phyloP scores from a whole-genome alignment of 2,329 filamentous ascomycete species.

The Endothia cerciana region DNA sequence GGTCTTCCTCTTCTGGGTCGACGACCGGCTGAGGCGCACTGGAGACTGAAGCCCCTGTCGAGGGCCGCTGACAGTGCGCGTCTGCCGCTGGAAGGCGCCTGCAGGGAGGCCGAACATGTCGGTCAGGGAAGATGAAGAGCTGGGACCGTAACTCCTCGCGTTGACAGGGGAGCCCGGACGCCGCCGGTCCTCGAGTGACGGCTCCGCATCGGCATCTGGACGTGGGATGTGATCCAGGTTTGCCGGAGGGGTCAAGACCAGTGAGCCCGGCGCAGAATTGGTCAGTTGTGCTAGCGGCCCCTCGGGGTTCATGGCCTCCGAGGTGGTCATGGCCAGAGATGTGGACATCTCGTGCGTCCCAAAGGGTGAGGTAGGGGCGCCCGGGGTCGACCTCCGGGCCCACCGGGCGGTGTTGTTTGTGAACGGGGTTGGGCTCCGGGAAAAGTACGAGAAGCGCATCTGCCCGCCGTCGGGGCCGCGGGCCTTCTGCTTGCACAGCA shows the following conservation, averaged over 20 bases:
- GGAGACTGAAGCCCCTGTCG: slow-evolving; percentile 58
- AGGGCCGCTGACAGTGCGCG: slow-evolving; percentile 51
- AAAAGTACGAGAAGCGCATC: slow-evolving; percentile 47
- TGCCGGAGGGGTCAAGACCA: slow-evolving; percentile 28
- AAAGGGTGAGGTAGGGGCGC: slow-evolving; percentile 54
- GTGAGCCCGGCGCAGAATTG: slow-evolving; percentile 43
- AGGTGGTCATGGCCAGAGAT: slow-evolving; percentile 65
- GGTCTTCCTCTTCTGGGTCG: slow-evolving; percentile 59
- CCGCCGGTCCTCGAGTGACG: slow-evolving; percentile 38
- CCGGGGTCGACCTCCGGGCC: slow-evolving; percentile 53
- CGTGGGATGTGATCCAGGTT: slow-evolving; percentile 28
- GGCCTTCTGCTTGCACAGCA: slow-evolving; percentile 63
- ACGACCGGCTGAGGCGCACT: slow-evolving; percentile 56
- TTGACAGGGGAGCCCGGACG: slow-evolving; percentile 60
- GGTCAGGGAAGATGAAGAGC: slow-evolving; percentile 55
- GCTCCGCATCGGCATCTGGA: slow-evolving; percentile 33
- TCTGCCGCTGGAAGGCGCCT: slow-evolving; percentile 45
- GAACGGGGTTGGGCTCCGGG: slow-evolving; percentile 60
- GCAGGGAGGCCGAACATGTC: slow-evolving; percentile 43
- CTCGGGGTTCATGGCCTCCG: slow-evolving; percentile 66
- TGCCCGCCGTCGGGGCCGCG: slow-evolving; percentile 46
- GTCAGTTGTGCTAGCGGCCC: slow-evolving; percentile 65
- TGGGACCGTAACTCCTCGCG: slow-evolving; percentile 64
- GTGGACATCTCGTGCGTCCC: slow-evolving; percentile 65
- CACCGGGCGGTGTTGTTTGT: slow-evolving; percentile 53